Percentiles rank a stretch among this genome's conserved stretches.
Evolutionary conservation across 2,329 filamentous ascomycete genomes (phyloP).

Genomic region (Taxawa tesnikishii): DNA sequence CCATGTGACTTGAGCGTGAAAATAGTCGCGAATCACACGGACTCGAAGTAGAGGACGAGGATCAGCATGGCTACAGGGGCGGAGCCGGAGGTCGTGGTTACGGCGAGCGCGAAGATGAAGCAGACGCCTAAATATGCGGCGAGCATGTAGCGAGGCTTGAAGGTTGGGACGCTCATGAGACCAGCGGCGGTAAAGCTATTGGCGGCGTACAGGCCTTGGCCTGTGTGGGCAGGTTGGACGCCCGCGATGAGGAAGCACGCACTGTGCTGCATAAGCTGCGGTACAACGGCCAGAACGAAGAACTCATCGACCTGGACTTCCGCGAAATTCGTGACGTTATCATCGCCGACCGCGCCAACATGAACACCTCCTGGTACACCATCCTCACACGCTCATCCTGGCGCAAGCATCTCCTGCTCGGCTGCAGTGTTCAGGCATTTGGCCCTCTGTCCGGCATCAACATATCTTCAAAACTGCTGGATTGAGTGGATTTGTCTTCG

Average conservation of each 20-base stretch:
- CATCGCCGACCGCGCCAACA: slow-evolving; percentile 44
- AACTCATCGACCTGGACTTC: slow-evolving; percentile 42
- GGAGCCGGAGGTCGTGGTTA: slow-evolving; percentile 35
- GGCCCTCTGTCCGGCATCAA: slow-evolving; percentile 9
- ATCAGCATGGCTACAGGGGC: slow-evolving; percentile 35
- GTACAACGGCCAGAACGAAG: slow-evolving; percentile 27
- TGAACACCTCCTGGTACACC: slow-evolving; percentile 41
- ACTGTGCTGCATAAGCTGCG: slow-evolving; percentile 35
- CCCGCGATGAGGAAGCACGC: slow-evolving; percentile 11
- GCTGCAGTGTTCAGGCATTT: slow-evolving; percentile 10
- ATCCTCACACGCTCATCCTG: slow-evolving; percentile 47
- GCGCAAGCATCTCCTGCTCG: slow-evolving; percentile 24
- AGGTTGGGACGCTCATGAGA: neutral
- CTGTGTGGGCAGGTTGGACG: too few relatives aligned
- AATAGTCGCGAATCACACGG: slow-evolving; percentile 46
- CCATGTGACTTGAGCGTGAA: too few relatives aligned
- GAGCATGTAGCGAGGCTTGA: neutral
- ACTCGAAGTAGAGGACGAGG: slow-evolving; percentile 47
- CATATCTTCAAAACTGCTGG: too few relatives aligned
- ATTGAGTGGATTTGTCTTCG: too few relatives aligned
- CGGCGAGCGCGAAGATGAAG: slow-evolving; percentile 24
- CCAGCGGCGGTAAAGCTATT: slow-evolving; percentile 34
- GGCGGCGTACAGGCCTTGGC: slow-evolving; percentile 44
- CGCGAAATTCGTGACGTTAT: slow-evolving; percentile 50
- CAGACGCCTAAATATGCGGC: neutral